phyloP scores from a whole-genome alignment of 73 alveolate genomes.

The Paramecium pentaurelia region DNA sequence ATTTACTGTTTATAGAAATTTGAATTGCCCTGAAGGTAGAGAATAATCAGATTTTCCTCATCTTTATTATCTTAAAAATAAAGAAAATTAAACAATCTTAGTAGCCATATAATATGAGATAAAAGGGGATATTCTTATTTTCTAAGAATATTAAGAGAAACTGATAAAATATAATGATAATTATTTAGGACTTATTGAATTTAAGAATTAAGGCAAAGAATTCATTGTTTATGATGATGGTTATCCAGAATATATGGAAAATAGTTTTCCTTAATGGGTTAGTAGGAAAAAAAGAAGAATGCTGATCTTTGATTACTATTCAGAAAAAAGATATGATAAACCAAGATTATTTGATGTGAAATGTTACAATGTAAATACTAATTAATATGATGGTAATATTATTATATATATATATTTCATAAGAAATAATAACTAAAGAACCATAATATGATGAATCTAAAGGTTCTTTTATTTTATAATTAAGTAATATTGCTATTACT shows the following conservation, averaged over 20 bases:
- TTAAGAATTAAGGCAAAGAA: conserved; percentile 74
- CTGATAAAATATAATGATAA: neutral
- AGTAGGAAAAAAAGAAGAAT: conserved; percentile 39
- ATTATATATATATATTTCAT: neutral
- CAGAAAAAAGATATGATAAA: conserved; percentile 14
- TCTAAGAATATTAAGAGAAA: neutral
- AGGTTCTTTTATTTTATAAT: conserved; percentile 50
- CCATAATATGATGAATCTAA: conserved; percentile 68
- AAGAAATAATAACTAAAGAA: conserved; percentile 56
- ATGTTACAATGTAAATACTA: neutral
- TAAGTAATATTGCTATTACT: conserved; percentile 45
- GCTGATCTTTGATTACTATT: conserved; percentile 54
- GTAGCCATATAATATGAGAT: neutral
- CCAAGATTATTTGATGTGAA: conserved; percentile 70
- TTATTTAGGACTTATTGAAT: conserved; percentile 59
- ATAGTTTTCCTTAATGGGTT: neutral
- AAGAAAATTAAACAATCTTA: neutral
- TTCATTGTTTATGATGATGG: conserved; percentile 74
- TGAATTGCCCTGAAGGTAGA: neutral
- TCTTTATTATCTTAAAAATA: neutral
- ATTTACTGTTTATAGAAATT: neutral
- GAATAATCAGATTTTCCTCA: conserved; percentile 3
- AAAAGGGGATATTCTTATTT: neutral
- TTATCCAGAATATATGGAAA: conserved; percentile 18
- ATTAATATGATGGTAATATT: neutral